These are phyloP conservation scores for Cephalotrichum gorgonifer DNA, from an alignment of 2,329 filamentous ascomycete species.

Conservation along the genomic window DNA sequence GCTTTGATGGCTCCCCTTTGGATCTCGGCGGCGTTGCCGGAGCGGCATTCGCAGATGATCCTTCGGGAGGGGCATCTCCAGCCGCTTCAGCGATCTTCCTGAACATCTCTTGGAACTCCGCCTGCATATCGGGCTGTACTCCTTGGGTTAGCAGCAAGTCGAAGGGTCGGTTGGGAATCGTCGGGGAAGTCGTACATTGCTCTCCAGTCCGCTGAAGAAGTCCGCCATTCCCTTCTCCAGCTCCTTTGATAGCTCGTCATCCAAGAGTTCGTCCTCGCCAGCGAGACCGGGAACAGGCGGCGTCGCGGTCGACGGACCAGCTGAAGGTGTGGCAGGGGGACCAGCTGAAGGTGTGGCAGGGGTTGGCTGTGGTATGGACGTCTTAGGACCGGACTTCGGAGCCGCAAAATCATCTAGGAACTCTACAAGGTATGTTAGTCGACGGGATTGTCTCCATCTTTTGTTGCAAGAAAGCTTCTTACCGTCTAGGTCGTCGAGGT, in stretches of 20 bases:
- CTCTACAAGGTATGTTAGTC: background rate
- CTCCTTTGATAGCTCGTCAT: slow-evolving; percentile 73
- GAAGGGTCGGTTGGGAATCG: background rate
- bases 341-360: background rate
- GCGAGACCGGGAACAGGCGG: slow-evolving; percentile 8
- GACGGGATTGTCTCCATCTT: background rate
- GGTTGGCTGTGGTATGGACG: slow-evolving; percentile 8
- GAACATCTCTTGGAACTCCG: slow-evolving; percentile 69
- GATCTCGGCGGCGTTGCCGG: slow-evolving; percentile 19
- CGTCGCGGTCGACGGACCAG: background rate
- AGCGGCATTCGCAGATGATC: slow-evolving; percentile 13
- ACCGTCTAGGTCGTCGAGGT: slow-evolving; percentile 87
- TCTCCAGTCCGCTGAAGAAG: slow-evolving; percentile 62
- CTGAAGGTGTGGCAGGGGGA: background rate
- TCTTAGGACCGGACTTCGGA: slow-evolving; percentile 20
- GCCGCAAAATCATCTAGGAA: slow-evolving; percentile 9
- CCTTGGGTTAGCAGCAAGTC: background rate
- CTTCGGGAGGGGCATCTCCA: slow-evolving; percentile 17
- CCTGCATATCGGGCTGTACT: slow-evolving; percentile 57
- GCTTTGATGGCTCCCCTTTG: slow-evolving; percentile 6
- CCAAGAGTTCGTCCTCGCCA: slow-evolving; percentile 38
- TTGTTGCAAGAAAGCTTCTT: slow-evolving; percentile 12
- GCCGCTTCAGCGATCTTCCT: slow-evolving; percentile 47
- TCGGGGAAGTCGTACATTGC: slow-evolving; percentile 32
- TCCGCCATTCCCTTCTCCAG: slow-evolving; percentile 86